Evolutionary conservation across 257 asterid species (phyloP), one percentile per base, ranked within the genome.

Genomic region (Henckelia pumila): DNA sequence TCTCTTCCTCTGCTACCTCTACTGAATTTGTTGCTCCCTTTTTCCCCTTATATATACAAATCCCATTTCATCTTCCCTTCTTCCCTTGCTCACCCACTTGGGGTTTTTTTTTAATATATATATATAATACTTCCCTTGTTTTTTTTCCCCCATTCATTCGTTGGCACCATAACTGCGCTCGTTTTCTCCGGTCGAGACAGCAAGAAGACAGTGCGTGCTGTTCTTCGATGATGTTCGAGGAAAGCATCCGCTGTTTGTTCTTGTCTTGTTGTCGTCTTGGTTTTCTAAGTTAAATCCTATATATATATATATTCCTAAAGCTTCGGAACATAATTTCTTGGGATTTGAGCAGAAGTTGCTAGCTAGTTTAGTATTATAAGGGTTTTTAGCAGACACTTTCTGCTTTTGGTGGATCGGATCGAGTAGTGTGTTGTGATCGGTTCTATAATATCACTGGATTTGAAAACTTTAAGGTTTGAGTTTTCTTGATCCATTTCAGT

Each of bases 221-320:
- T 47, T 47, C 75, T 75, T 80, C 87, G 72, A 83, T 63, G 72
- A 83, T 63, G 85, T 84, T 89, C 96, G 82, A 89, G 89, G 86
- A 76, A 57, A 49, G 22, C 21, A 17, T 47, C 14, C 13, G 55
- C 10, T 55, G 20, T 74, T 29, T 21, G 68, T 26, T 25, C 9
- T 53, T 70, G 30, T 40, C 53, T 56, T 67, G 50, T 20, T 40
- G 32, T 52, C 75, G 79, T 80, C 82, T 72, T 21, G 71, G n/a
- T 57, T 70, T 58, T 22, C 69, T 20, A 78, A 78, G 30, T 6
- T 28, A 28, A 66, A 82, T 78, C 82, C 20, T 63, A 29, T 75
- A 24, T 40, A 68, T 71, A 17, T 63, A 29, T 75, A 24, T 40
- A 68, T 71, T 66, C 67, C 78, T 21, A 58, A 23, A 17, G 32